Percentiles rank a stretch among this genome's conserved stretches.
Evolutionary conservation across 2,329 filamentous ascomycete genomes (phyloP).

Genomic region (Aspergillus proliferans): DNA sequence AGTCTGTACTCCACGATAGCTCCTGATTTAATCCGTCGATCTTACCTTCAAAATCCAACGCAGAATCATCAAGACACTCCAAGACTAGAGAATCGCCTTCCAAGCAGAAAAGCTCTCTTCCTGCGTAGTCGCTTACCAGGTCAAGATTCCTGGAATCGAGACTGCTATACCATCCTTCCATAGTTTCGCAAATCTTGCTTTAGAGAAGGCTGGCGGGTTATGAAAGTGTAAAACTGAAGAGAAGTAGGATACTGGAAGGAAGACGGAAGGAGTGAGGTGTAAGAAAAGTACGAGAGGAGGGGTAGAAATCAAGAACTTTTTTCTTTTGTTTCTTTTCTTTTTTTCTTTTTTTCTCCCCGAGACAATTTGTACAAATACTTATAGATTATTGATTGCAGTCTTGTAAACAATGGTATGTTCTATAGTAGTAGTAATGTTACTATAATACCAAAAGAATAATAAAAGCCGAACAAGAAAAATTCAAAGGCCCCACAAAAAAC

Average conservation of each 20-base stretch:
- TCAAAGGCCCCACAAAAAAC: too few species aligned
- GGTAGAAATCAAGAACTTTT: background rate
- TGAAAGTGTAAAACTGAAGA: too few species aligned
- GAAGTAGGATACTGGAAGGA: background rate
- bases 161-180: conserved; percentile 4
- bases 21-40: background rate
- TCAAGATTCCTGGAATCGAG: conserved; percentile 6
- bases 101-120: conserved; percentile 8
- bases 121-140: conserved; percentile 8
- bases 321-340: too few species aligned
- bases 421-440: too few species aligned
- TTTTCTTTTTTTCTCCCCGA: too few species aligned
- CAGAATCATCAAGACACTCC: conserved; percentile 6
- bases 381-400: too few species aligned
- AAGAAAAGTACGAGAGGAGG: background rate
- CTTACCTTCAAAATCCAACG: conserved; percentile 5
- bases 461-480: too few species aligned
- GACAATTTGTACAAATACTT: too few species aligned
- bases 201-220: background rate
- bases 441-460: too few species aligned
- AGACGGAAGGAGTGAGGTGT: background rate
- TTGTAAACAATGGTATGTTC: too few species aligned
- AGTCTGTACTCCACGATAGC: background rate
- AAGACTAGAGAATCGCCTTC: conserved; percentile 10
- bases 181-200: background rate